Evolutionary conservation across 2,329 filamentous ascomycete genomes (phyloP), one percentile per base, ranked within the genome.

Genomic region (Macrophomina tecta): DNA sequence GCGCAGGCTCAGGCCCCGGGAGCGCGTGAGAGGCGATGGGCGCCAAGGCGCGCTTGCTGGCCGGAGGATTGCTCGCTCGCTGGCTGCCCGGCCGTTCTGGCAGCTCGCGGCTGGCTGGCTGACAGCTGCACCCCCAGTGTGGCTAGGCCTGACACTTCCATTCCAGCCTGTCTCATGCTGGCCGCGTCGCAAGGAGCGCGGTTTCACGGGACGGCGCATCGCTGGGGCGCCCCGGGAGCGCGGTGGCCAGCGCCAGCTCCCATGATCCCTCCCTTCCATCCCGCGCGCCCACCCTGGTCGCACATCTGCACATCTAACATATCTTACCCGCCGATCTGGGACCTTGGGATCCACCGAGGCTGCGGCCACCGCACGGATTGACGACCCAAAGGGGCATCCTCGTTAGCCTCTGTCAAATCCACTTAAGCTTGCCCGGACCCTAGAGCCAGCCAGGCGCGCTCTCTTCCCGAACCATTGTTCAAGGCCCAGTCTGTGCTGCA

Each of bases 281-380:
- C 56, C 58, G 56, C 65, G 48, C 49, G 40, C 48, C 14, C 65
- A 67, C 65, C 65, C 65, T 48, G 58, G 65, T 67, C 56, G 65
- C 65, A 67, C 65, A 67, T 67, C 65, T 67, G 65, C 65, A 62
- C 65, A 66, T 67, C 63, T 65, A 56, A 56, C 46, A 64, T 45
- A 64, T 64, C 64, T 61, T 66, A 60, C 64, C 64, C 64, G 64
- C 64, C 64, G 64, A 66, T 66, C 64, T 66, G 64, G 64, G 53
- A 52, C 53, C 52, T 56, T 38, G 63, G 58, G 63, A 56, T 65
- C 63, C 63, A 65, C 63, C 63, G 58, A 65, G 63, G 51, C 51
- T 56, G 63, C 63, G 52, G 30, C 63, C 63, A 58, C 63, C 40
- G 63, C 64, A 45, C 64, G 64, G 64, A 46, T 55, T 46, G 53